Evolutionary conservation across 1,139 yeast genomes (phyloP).

Genomic region (Protomyces inundatus): DNA sequence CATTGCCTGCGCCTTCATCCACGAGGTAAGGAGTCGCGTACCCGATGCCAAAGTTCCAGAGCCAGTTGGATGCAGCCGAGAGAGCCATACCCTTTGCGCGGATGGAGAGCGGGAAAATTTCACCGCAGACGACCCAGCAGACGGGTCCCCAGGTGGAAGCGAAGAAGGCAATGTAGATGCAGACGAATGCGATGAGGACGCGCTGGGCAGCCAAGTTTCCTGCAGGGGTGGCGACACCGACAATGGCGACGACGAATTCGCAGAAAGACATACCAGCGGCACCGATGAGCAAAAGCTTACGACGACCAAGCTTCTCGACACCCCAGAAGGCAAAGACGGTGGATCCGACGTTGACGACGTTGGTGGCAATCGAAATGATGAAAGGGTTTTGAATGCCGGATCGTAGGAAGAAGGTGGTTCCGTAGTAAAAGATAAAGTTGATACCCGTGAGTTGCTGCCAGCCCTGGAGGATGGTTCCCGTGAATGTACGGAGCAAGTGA

Average conservation of each 20-base stretch:
- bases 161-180: conserved; percentile 65
- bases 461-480: conserved; percentile 46
- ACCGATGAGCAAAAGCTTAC: conserved; percentile 60
- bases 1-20: conserved; percentile 51
- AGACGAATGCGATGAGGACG: conserved; percentile 53
- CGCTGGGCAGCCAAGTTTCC: conserved; percentile 43
- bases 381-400: conserved; percentile 53
- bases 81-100: conserved; percentile 72
- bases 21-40: conserved; percentile 67
- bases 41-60: conserved; percentile 68
- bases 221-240: conserved; percentile 48
- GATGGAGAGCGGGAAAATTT: conserved; percentile 63
- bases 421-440: conserved; percentile 43
- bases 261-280: conserved; percentile 60
- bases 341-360: conserved; percentile 57
- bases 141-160: conserved; percentile 81
- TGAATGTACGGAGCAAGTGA: conserved; percentile 35
- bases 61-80: conserved; percentile 75
- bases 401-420: conserved; percentile 58
- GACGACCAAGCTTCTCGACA: conserved; percentile 67
- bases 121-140: conserved; percentile 72
- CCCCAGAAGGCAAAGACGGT: conserved; percentile 56
- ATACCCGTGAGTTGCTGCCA: conserved; percentile 66
- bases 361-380: conserved; percentile 54
- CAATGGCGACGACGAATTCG: conserved; percentile 60